Base-by-base conservation (phyloP, 179 eudicot genomes). In the Actinidia arguta region DNA sequence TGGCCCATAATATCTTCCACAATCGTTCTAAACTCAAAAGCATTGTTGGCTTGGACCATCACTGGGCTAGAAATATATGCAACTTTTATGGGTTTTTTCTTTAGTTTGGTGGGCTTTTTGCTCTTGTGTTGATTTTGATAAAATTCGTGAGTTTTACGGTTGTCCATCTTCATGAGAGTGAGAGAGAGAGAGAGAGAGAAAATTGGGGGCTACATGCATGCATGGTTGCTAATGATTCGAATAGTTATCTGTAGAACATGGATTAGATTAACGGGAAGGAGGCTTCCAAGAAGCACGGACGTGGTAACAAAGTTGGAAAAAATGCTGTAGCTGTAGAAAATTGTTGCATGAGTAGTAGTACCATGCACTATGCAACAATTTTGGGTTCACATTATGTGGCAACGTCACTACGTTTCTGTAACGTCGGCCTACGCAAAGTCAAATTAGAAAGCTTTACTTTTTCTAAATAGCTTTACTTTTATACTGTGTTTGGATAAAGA, bases 1-100 rank as follows among this genome's bases (percentile, higher is more conserved):
- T 83, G 81, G 64, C 91, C 88, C 2, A 89, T 88, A 51, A 88
- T 89, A 31, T 87, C 78, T 68, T 88, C 89, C 52, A 88, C 91
- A 44, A 88, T 87, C 8, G 89, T 86, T 22, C 80, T 78, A 48
- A 88, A 88, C 85, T 88, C 91, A 1, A 83, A 73, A 56, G 83
- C 89, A 75, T 69, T 87, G 54, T 27, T 64, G 31, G 91, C 89
- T 56, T 80, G 48, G 13, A 88, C 91, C 85, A 85, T 85, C 80
- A 87, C 76, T 20, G 91, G 91, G 18, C 77, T 87, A 3, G 91
- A 88, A 76, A 88, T 87, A 81, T 88, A 87, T 63, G 73, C 87
- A n/a, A 88, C 85, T 70, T 85, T 88, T 64, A 83, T 81, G 14
- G 88, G 86, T 27, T 86, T 85, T 73, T 71, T 88, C 70, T 59